Conservation (phyloP, 768 basidiomycete genomes). For the Phylloporus scabripes region DNA sequence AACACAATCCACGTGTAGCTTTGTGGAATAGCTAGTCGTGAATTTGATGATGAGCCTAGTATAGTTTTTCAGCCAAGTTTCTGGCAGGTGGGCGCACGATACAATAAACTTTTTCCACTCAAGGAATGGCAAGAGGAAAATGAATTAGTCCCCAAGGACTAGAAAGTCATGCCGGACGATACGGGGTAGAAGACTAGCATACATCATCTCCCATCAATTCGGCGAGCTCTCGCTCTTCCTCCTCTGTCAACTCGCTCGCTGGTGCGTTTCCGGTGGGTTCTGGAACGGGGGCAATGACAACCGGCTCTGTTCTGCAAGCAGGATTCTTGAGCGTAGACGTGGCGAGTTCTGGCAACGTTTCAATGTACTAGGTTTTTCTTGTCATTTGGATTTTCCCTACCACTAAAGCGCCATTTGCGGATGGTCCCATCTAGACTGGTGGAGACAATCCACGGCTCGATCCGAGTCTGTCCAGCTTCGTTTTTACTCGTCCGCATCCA, state of each 20-base stretch:
- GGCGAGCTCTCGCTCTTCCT: slow-evolving; percentile 85
- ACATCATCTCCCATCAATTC: slow-evolving; percentile 55
- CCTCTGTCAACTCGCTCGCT: slow-evolving; percentile 58
- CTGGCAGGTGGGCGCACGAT: too few species aligned
- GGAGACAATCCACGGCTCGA: slow-evolving; percentile 80
- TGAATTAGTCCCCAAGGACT: slow-evolving; percentile 41
- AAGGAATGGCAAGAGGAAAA: slow-evolving; percentile 38
- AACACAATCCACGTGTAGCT: too few species aligned
- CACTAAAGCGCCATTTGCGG: slow-evolving; percentile 75
- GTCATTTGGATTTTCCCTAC: slow-evolving; percentile 27
- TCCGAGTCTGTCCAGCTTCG: slow-evolving; percentile 40
- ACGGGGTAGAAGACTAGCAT: slow-evolving; percentile 35
- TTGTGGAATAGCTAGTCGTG: too few species aligned
- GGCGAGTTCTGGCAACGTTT: slow-evolving; percentile 19
- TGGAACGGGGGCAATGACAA: slow-evolving; percentile 25
- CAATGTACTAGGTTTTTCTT: neutral
- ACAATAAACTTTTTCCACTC: too few species aligned
- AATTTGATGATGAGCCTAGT: too few species aligned
- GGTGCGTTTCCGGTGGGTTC: slow-evolving; percentile 27
- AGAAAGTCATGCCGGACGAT: slow-evolving; percentile 47
- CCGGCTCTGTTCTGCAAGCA: slow-evolving; percentile 11
- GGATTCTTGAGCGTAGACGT: slow-evolving; percentile 22
- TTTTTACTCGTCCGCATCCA: slow-evolving; percentile 57
- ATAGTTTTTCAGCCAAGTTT: too few species aligned
- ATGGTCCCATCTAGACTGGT: slow-evolving; percentile 84